These are phyloP conservation scores for Leptographium radiaticola DNA, from an alignment of 2,329 filamentous ascomycete genomes.

Conservation along the genomic window DNA sequence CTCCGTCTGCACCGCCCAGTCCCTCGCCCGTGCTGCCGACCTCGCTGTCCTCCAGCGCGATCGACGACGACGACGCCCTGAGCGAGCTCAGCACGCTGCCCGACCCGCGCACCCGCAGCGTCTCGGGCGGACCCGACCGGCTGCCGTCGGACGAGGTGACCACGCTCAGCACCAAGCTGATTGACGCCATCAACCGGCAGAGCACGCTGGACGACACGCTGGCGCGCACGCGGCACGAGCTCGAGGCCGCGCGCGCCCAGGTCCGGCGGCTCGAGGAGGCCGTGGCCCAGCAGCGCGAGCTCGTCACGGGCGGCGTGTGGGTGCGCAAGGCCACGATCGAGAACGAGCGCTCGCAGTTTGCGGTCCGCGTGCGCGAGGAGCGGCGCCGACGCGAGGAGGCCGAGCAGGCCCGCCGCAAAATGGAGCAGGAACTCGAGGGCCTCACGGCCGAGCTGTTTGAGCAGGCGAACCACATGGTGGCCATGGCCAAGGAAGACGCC, in stretches of 20 bases:
- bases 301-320: conserved; percentile 62
- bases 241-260: conserved; percentile 57
- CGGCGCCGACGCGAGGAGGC: conserved; percentile 48
- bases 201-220: conserved; percentile 83
- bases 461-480: conserved; percentile 97
- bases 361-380: conserved; percentile 50
- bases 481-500: conserved; percentile 78
- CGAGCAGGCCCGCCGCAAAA: conserved; percentile 72
- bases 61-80: conserved; percentile 39
- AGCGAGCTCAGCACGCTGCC: conserved; percentile 59
- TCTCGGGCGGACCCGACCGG: neutral
- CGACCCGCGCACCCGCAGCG: neutral
- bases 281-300: conserved; percentile 56
- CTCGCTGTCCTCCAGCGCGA: conserved; percentile 21
- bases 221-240: conserved; percentile 67
- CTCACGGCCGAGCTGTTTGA: conserved; percentile 91
- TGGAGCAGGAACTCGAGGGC: conserved; percentile 84
- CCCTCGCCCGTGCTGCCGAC: conserved; percentile 8
- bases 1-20: neutral
- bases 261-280: conserved; percentile 54
- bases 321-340: conserved; percentile 65
- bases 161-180: conserved; percentile 83
- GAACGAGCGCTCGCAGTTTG: conserved; percentile 49
- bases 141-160: conserved; percentile 60
- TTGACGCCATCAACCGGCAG: conserved; percentile 95